Percentiles rank a stretch among this genome's conserved stretches.
These are phyloP conservation scores for Ophiocordyceps robertsii DNA, from an alignment of 2,329 filamentous ascomycete species.

Conservation along the genomic window DNA sequence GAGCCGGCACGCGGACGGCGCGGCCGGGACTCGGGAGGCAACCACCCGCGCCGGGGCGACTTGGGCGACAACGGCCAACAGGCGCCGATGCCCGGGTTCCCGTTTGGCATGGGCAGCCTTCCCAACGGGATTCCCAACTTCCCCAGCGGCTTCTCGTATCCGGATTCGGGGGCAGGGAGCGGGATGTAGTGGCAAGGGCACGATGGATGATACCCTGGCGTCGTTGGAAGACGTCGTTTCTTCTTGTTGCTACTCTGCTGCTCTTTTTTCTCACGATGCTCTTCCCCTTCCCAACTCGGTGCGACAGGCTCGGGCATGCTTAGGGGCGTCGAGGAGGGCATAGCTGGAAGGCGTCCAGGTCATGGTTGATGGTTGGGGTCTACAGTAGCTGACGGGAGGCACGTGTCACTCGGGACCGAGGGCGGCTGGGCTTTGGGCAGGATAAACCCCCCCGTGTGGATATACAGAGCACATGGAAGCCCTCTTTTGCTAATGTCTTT, in stretches of 20 bases:
- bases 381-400: too few relatives aligned
- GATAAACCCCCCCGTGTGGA: too few relatives aligned
- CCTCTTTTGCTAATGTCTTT: too few relatives aligned
- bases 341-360: too few relatives aligned
- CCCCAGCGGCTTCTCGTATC: constrained; percentile 23
- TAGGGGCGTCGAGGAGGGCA: too few relatives aligned
- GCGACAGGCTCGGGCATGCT: neutral
- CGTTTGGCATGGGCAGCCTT: constrained; percentile 25
- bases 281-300: neutral
- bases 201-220: constrained; percentile 2
- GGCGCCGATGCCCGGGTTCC: constrained; percentile 15
- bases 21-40: constrained; percentile 13
- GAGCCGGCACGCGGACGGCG: constrained; percentile 16
- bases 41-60: constrained; percentile 5
- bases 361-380: too few relatives aligned
- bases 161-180: constrained; percentile 9
- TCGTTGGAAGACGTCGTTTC: neutral
- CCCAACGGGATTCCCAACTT: constrained; percentile 30
- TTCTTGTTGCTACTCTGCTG: neutral
- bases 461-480: too few relatives aligned
- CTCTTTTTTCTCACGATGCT: neutral
- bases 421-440: too few relatives aligned
- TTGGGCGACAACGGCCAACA: constrained; percentile 9
- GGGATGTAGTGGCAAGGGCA: neutral
- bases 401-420: too few relatives aligned